These are phyloP conservation scores for Cordyceps militaris DNA, from an alignment of 2,329 filamentous ascomycete species.

Conservation along the genomic window DNA sequence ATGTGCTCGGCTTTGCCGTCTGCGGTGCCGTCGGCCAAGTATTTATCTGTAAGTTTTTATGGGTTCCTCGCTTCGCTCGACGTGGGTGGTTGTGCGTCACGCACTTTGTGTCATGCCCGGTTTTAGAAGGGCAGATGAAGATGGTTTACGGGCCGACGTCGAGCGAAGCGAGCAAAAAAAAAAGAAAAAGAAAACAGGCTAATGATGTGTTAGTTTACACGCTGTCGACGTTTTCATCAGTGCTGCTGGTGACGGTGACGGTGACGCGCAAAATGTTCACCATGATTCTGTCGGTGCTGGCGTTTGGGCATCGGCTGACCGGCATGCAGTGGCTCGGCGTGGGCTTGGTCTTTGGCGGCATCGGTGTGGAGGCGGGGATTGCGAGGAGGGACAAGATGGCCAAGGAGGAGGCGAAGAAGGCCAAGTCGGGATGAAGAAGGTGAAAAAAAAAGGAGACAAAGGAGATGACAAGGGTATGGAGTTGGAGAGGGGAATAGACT, in stretches of 20 bases:
- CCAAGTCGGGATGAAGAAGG: slow-evolving; percentile 21
- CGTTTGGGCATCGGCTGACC: slow-evolving; percentile 83
- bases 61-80: slow-evolving; percentile 4
- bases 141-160: background rate
- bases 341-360: slow-evolving; percentile 85
- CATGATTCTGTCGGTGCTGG: slow-evolving; percentile 92
- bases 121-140: background rate
- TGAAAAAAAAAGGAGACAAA: background rate
- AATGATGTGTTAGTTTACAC: slow-evolving; percentile 62
- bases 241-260: slow-evolving; percentile 90
- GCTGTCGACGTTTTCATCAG: slow-evolving; percentile 80
- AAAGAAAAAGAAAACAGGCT: slow-evolving; percentile 10
- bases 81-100: background rate
- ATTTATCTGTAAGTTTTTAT: slow-evolving; percentile 67
- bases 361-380: slow-evolving; percentile 82
- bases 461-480: background rate
- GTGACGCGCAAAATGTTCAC: slow-evolving; percentile 99
- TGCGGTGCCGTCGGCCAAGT: slow-evolving; percentile 92
- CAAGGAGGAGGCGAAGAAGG: slow-evolving; percentile 60
- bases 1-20: slow-evolving; percentile 81
- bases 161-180: slow-evolving; percentile 4
- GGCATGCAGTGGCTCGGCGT: slow-evolving; percentile 94
- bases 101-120: background rate
- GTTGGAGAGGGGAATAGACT: too few relatives aligned
- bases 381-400: slow-evolving; percentile 74